Conservation (phyloP, 345 rosid genomes). For the Brassica juncea region DNA sequence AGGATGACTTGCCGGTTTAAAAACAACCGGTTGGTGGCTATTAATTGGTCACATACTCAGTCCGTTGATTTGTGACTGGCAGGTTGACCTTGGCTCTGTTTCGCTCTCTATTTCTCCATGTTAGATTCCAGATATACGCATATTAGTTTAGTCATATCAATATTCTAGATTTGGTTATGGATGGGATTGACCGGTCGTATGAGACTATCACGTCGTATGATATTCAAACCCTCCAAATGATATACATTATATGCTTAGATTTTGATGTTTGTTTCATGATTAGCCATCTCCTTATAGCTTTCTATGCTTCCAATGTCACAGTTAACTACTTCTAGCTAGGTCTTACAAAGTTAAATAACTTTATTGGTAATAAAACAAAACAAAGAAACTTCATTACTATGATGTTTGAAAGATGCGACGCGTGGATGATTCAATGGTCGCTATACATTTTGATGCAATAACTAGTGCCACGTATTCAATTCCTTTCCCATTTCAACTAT, state of each 20-base stretch:
- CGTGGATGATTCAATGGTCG: slow-evolving; percentile 14
- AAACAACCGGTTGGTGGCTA: slow-evolving; percentile 9
- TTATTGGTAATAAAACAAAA: background rate
- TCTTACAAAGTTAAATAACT: background rate
- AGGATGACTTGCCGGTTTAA: slow-evolving; percentile 52
- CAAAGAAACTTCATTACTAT: background rate
- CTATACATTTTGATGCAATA: background rate
- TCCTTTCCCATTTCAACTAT: slow-evolving; percentile 14
- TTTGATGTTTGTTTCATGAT: background rate
- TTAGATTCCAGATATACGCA: slow-evolving; percentile 18
- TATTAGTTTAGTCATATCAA: background rate
- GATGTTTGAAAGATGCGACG: background rate
- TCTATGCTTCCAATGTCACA: background rate
- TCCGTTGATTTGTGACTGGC: slow-evolving; percentile 32
- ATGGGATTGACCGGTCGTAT: background rate
- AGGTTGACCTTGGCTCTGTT: slow-evolving; percentile 38
- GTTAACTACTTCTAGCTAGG: background rate
- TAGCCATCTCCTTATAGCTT: background rate
- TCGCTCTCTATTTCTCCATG: slow-evolving; percentile 34
- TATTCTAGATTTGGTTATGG: background rate
- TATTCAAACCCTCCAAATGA: background rate
- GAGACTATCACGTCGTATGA: background rate
- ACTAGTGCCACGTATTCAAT: slow-evolving; percentile 9
- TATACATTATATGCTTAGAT: background rate
- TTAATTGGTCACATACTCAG: slow-evolving; percentile 10